Base-by-base conservation (phyloP, 306 rosid genomes). In the Argentina anserina region DNA sequence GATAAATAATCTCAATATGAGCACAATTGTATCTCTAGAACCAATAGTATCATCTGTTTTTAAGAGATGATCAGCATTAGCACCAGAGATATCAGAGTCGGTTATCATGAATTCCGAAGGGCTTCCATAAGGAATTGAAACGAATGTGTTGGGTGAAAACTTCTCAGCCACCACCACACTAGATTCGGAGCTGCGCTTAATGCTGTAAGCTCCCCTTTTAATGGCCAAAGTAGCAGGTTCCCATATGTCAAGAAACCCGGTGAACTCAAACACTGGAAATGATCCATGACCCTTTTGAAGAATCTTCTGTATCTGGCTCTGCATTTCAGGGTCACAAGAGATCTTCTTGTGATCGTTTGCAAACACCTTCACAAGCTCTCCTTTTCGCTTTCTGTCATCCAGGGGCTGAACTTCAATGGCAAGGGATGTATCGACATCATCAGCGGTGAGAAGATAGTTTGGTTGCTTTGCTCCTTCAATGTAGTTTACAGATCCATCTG, bases 391-490 rank as follows among this genome's bases (percentile, higher is more conserved):
- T 87, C 93, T 90, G 82, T 91, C 73, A 83, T 95, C 97, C 69
- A 95, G 85, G 63, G 99, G 99, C 79, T 88, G 97, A 73, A 95
- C 99, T 86, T 95, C 96, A 67, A 95, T 89, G 53, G 99, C 99
- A 65, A 91, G 97, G 79, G 82, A 85, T 70, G 90, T 77, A 43
- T 88, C 95, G 71, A 95, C 97, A 79, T 95, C 99, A 72, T 95
- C 97, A 41, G 97, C 99, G 33, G 85, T 87, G 78, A 95, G 80
- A 74, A 86, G 91, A 87, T 94, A 91, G 86, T 81, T 88, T 50
- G 97, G 99, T 81, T 94, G 97, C 86, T 88, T 91, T 63, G 99
- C 99, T 72, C 96, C 99, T 84, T 94, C 99, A 62, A 94, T 94
- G 79, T 89, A 91, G 77, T 87, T 84, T 28, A 94, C 86, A 59